Base-by-base conservation (phyloP, 2,329 filamentous ascomycete species). In the Phialemoniopsis sp. region DNA sequence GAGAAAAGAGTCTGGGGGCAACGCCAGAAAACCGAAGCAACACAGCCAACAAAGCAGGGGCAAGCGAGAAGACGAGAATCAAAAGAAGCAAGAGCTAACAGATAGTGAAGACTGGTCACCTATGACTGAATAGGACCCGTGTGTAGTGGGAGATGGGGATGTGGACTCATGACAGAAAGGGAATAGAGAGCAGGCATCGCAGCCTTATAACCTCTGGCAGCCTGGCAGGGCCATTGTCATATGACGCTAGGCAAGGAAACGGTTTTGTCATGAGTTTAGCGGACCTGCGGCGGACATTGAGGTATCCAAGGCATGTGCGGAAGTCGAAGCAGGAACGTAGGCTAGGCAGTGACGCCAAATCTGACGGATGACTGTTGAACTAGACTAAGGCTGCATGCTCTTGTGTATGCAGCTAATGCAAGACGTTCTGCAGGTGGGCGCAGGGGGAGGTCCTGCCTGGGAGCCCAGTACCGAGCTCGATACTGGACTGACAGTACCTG, bases 171-270 rank as follows among this genome's bases (percentile, higher is more conserved):
- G 41, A 41, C 38, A 41, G 33, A 29, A 39, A 38, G 44, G 44
- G 43, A 38, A 42, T 45, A 53, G 50, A 51, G 51, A 57, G 58
- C 66, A 67, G 69, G 57, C 60, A 73, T 73, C 64, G 66, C 55
- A 72, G 67, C 72, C 72, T 77, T 77, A 76, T 77, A 77, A 32
- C 30, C 30, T 52, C 57, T 58, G 61, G 51, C 49, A 64, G 61
- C 60, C 64, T 66, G 57, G 57, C 36, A 40, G 34, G 48, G 42
- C 44, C 21, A 26, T 26, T 26, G 21, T 10, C 21, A 26, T 26
- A 26, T 26, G 21, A 26, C 13, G 29, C 30, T 46, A 44, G 48
- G 48, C 39, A 35, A 38, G 47, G 10, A 26, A 10, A 26, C 21
- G 21, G 21, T 26, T 26, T 26, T 26, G 21, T 26, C 21, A 26